These are phyloP conservation scores for Plasmopara muralis DNA, from an alignment of 352 stramenopile species.

Conservation along the genomic window DNA sequence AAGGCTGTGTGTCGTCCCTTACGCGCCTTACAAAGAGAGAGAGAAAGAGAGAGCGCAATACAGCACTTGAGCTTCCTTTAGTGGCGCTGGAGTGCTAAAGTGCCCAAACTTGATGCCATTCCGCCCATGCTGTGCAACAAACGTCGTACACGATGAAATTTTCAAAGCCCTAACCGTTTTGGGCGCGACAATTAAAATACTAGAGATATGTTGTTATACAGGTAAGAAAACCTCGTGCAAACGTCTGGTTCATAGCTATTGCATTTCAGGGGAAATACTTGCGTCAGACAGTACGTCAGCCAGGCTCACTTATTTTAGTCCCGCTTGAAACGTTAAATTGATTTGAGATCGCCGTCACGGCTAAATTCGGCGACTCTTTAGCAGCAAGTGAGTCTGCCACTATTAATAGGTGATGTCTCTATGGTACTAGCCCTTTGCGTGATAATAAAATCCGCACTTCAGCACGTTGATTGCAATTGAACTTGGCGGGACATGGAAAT, in stretches of 20 bases:
- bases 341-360: constrained; percentile 1
- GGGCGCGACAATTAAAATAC: not conserved
- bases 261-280: not conserved
- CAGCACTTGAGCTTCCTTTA: constrained; percentile 4
- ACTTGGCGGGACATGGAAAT: too few relatives aligned
- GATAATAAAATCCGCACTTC: too few relatives aligned
- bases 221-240: not conserved
- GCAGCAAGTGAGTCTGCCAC: too few relatives aligned
- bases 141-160: constrained; percentile 42
- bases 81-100: constrained; percentile 13
- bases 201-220: not conserved
- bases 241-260: not conserved
- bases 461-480: too few relatives aligned
- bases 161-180: constrained; percentile 61
- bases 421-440: too few relatives aligned
- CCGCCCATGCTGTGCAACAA: constrained; percentile 25
- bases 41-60: not conserved
- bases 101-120: constrained; percentile 4
- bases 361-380: too few relatives aligned
- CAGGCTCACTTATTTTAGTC: constrained; percentile 6
- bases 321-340: constrained; percentile 12
- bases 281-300: constrained; percentile 1
- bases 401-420: too few relatives aligned
- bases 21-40: constrained; percentile 3
- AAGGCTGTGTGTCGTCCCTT: constrained; percentile 5